Percentiles rank a stretch among this genome's conserved stretches.
Conservation (phyloP, 352 stramenopile genomes). For the Phytophthora lateralis region DNA sequence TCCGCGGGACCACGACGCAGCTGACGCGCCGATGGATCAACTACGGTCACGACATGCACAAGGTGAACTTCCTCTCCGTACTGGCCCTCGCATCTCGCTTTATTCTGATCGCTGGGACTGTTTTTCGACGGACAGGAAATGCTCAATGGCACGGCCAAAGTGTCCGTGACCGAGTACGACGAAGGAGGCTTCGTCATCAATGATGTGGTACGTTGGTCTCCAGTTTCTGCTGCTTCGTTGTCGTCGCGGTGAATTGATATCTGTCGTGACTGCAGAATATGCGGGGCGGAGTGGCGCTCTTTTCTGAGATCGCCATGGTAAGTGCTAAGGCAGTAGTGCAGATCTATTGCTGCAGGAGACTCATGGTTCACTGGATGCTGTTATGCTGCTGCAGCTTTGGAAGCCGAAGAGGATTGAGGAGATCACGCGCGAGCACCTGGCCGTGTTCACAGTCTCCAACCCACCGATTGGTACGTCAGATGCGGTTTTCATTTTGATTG, state of each 20-base stretch:
- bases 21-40: conserved; percentile 63
- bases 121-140: conserved; percentile 64
- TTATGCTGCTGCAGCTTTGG: conserved; percentile 57
- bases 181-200: conserved; percentile 87
- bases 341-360: not conserved
- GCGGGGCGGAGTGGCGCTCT: conserved; percentile 72
- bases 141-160: conserved; percentile 77
- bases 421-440: conserved; percentile 79
- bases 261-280: conserved; percentile 59
- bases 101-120: not conserved
- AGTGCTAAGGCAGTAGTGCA: not conserved
- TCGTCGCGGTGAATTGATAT: not conserved
- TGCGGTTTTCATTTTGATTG: not conserved
- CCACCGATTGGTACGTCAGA: conserved; percentile 60
- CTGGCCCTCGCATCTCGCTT: not conserved
- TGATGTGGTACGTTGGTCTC: conserved; percentile 52
- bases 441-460: conserved; percentile 78
- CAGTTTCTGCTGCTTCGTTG: not conserved
- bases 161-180: conserved; percentile 86
- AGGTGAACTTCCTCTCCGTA: conserved; percentile 31
- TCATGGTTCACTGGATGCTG: not conserved
- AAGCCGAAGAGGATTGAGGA: conserved; percentile 78
- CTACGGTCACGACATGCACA: conserved; percentile 88
- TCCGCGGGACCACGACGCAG: conserved; percentile 15
- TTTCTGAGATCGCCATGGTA: conserved; percentile 83